These are phyloP conservation scores for Anacardium occidentale DNA, from an alignment of 345 rosid species.

Conservation along the genomic window DNA sequence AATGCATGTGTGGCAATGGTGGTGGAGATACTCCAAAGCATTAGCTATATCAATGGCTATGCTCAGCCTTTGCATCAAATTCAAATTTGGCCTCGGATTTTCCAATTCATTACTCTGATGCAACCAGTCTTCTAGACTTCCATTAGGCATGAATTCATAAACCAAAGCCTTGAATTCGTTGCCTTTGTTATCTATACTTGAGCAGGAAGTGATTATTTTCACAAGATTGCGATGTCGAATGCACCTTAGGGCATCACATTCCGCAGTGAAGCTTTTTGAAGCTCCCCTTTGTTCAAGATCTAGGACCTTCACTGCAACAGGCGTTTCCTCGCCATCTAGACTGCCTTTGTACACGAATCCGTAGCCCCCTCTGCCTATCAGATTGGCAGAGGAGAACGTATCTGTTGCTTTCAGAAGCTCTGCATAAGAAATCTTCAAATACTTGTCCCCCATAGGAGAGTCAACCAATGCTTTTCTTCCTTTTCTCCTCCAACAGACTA, in stretches of 20 bases:
- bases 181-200: constrained; percentile 4
- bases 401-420: constrained; percentile 29
- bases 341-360: constrained; percentile 37
- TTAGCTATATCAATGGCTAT: constrained; percentile 18
- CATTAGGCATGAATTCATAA: constrained; percentile 14
- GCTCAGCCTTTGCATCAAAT: constrained; percentile 1
- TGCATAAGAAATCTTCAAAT: constrained; percentile 26
- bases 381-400: constrained; percentile 32
- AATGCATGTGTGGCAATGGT: background rate
- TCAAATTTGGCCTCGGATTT: constrained; percentile 7
- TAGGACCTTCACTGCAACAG: constrained; percentile 28
- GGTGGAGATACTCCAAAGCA: constrained; percentile 18
- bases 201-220: constrained; percentile 13
- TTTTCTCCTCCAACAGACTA: constrained; percentile 11
- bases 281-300: constrained; percentile 16
- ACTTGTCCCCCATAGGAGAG: background rate
- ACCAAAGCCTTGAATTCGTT: constrained; percentile 22
- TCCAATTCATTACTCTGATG: background rate
- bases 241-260: constrained; percentile 14
- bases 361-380: constrained; percentile 34
- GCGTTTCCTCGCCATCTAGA: constrained; percentile 2
- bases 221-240: constrained; percentile 24
- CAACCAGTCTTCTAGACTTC: constrained; percentile 17
- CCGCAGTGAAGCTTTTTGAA: constrained; percentile 11
- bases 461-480: background rate